Evolutionary conservation across 192 early-diverging fungal species (phyloP).

Genomic region (Polychytrium aggregatum): DNA sequence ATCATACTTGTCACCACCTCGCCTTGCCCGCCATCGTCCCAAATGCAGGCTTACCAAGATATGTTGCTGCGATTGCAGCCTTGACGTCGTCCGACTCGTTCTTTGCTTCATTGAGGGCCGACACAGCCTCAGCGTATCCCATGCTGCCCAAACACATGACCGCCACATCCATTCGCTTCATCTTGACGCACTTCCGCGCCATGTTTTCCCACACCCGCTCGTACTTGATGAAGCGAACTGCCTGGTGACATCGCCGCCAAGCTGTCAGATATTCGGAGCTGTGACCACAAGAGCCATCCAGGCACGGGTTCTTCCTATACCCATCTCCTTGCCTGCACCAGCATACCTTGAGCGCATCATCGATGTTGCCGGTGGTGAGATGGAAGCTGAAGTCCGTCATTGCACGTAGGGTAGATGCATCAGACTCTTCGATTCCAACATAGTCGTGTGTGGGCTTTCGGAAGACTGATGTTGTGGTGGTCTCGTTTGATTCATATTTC

Average conservation of each 20-base stretch:
- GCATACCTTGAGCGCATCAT: slow-evolving; percentile 39
- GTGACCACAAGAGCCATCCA: background rate
- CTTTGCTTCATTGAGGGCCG: no score
- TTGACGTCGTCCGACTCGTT: no score
- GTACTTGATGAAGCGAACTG: slow-evolving; percentile 27
- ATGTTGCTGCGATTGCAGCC: background rate
- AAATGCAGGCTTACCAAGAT: slow-evolving; percentile 1
- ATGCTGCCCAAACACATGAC: slow-evolving; percentile 29
- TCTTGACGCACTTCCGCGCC: slow-evolving; percentile 40
- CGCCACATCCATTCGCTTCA: slow-evolving; percentile 22
- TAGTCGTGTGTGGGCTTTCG: slow-evolving; percentile 17
- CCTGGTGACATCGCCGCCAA: slow-evolving; percentile 6
- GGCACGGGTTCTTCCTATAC: background rate
- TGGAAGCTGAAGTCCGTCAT: slow-evolving; percentile 39
- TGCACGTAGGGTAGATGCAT: slow-evolving; percentile 15
- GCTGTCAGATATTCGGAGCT: background rate
- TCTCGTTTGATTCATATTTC: no score
- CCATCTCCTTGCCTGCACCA: slow-evolving; percentile 29
- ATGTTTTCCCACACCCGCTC: slow-evolving; percentile 35
- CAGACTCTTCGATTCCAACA: slow-evolving; percentile 21
- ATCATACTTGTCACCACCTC: background rate
- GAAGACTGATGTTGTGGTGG: no score
- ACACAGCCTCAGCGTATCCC: no score
- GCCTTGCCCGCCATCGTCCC: no score
- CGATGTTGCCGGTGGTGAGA: slow-evolving; percentile 34